Evolutionary conservation across 169 alveolate species (phyloP).

Genomic region (Cryptosporidium sp.): DNA sequence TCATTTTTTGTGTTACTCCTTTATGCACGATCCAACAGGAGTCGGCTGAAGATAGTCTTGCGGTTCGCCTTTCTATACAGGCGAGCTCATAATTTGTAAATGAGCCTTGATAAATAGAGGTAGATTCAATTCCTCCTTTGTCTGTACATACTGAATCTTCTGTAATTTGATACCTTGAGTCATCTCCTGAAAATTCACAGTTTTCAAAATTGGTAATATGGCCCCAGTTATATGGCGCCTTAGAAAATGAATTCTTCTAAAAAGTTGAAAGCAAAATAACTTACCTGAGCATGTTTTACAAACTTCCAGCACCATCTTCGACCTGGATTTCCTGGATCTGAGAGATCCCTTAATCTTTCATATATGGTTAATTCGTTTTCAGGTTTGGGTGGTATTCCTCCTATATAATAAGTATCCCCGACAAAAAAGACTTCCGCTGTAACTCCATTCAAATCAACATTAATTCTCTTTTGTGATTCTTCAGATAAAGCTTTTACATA

Average conservation of each 20-base stretch:
- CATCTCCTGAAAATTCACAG: conserved; percentile 76
- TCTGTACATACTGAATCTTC: conserved; percentile 62
- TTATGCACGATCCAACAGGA: conserved; percentile 76
- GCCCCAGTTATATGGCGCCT: conserved; percentile 77
- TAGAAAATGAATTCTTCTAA: background rate
- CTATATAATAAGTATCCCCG: conserved; percentile 62
- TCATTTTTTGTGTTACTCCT: conserved; percentile 62
- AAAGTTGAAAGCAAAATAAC: background rate
- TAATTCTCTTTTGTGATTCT: conserved; percentile 45
- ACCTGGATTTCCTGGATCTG: conserved; percentile 75
- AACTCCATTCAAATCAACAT: conserved; percentile 60
- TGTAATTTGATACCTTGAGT: conserved; percentile 72
- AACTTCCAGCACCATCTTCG: conserved; percentile 77
- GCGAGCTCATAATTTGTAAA: conserved; percentile 61
- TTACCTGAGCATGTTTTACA: conserved; percentile 73
- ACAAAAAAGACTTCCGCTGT: conserved; percentile 50
- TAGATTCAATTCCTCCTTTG: conserved; percentile 61
- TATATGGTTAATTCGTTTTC: conserved; percentile 65
- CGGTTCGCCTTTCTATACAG: conserved; percentile 55
- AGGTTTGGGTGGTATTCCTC: conserved; percentile 74
- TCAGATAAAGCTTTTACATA: conserved; percentile 48
- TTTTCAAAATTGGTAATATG: conserved; percentile 73
- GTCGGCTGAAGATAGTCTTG: conserved; percentile 73
- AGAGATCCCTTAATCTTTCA: conserved; percentile 73
- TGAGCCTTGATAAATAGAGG: conserved; percentile 53